Base-by-base conservation (phyloP, 768 basidiomycete species). In the Xerocomellus chrysenteron region DNA sequence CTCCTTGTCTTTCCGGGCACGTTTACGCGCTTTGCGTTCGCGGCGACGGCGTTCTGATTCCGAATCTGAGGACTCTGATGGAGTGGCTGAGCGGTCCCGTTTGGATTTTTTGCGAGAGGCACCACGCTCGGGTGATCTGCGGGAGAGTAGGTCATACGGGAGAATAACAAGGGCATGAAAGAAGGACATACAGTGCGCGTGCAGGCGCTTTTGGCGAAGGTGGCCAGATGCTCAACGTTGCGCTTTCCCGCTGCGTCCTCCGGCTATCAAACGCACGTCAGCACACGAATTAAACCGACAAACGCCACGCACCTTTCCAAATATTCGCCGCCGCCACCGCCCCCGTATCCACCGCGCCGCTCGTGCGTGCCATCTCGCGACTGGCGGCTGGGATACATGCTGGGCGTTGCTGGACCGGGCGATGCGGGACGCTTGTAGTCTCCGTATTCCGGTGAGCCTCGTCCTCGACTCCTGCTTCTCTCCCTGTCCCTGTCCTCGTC, bases 201-300 rank as follows among this genome's bases (percentile, higher is more conserved):
- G 80, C 74, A 52, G 84, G 83, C 11, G 78, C 82, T 60, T 86
- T 87, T 0, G 92, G 92, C 3, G 92, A 94, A 4, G 84, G 72
- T 2, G 92, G 92, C 92, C 92, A 94, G n/a, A 92, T 78, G 61
- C 80, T 79, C 2, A 84, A 69, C 6, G 76, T 78, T 10, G 73
- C 81, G 5, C 63, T 76, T 61, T 84, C 84, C 47, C 92, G 78
- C 67, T 92, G 86, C 46, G 77, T 67, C 53, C 89, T 78, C 33
- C 92, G 92, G 63, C 92, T 94, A 57, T 1, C 50, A 55, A 43
- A 33, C 1, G 5, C 17, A 16, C n/a, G 1, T 54, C 36, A 62
- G 47, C 8, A 50, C 32, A 19, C 32, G 7, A 0, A 37, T 24
- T 24, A 17, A 13, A 11, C 53, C 14, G 33, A 13, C 11, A 8